A percentile compares a stretch with the other conserved stretches of the same genome.
phyloP scores from a whole-genome alignment of 306 rosid species.

The Malus sieversii region DNA sequence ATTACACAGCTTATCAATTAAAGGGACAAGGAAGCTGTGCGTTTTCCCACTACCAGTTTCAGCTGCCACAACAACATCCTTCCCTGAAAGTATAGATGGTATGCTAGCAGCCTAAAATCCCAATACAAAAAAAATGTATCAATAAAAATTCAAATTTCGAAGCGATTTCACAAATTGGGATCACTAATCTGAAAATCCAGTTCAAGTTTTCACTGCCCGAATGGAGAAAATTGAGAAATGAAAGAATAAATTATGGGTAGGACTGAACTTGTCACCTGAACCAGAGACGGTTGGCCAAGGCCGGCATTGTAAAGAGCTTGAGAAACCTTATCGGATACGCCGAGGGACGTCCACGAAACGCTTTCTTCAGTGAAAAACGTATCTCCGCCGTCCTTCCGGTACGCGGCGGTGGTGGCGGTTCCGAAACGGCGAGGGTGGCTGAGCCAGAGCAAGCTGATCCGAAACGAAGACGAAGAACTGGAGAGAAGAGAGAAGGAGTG shows the following conservation, averaged over 20 bases:
- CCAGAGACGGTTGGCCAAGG: slow-evolving; percentile 67
- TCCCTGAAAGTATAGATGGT: slow-evolving; percentile 69
- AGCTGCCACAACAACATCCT: slow-evolving; percentile 84
- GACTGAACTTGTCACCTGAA: slow-evolving; percentile 40
- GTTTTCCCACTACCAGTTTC: slow-evolving; percentile 99
- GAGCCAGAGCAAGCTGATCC: slow-evolving; percentile 28
- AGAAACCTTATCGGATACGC: slow-evolving; percentile 70
- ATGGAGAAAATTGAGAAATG: background rate
- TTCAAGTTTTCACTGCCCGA: background rate
- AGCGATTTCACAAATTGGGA: background rate
- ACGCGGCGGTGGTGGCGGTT: slow-evolving; percentile 18
- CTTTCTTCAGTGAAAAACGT: slow-evolving; percentile 66
- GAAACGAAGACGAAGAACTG: slow-evolving; percentile 21
- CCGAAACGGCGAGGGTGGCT: slow-evolving; percentile 26
- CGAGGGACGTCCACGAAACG: slow-evolving; percentile 75
- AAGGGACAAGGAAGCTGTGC: slow-evolving; percentile 70
- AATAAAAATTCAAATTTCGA: background rate
- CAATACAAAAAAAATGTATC: slow-evolving; percentile 9
- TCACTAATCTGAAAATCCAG: background rate
- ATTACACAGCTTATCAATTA: slow-evolving; percentile 50
- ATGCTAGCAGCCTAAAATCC: slow-evolving; percentile 74
- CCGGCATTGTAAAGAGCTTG: slow-evolving; percentile 60
- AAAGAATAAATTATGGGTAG: background rate
- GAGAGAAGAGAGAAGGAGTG: slow-evolving; percentile 22
- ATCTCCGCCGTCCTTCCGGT: slow-evolving; percentile 37